Percentiles rank a stretch among this genome's conserved stretches.
Conservation (phyloP, 148 eudicot species). For the Rhododendron vialii region DNA sequence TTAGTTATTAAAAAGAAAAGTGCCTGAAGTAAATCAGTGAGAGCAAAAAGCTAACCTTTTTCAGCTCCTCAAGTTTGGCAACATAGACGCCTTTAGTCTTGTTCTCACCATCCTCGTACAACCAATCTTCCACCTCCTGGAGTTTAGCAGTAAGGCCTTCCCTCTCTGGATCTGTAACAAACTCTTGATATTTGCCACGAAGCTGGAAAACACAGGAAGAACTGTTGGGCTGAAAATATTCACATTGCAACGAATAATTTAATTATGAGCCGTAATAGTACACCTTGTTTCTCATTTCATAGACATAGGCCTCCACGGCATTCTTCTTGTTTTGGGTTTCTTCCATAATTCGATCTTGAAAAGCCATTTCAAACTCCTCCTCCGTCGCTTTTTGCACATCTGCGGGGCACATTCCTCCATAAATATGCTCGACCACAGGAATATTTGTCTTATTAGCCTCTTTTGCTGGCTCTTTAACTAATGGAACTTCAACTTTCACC, state of each 20-base stretch:
- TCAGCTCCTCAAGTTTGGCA: constrained; percentile 93
- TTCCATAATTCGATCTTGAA: constrained; percentile 80
- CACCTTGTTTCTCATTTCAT: constrained; percentile 86
- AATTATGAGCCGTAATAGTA: not conserved
- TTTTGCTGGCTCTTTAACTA: constrained; percentile 51
- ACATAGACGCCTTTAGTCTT: constrained; percentile 84
- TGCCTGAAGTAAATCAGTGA: not conserved
- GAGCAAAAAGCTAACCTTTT: constrained; percentile 45
- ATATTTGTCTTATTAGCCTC: constrained; percentile 42
- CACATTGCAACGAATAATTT: not conserved
- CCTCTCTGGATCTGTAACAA: constrained; percentile 56
- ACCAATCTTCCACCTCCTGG: constrained; percentile 76
- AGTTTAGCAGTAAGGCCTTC: constrained; percentile 52
- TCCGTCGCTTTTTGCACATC: constrained; percentile 68
- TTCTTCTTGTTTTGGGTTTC: constrained; percentile 74
- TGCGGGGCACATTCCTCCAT: constrained; percentile 42
- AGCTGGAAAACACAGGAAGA: constrained; percentile 34
- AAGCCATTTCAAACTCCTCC: constrained; percentile 82
- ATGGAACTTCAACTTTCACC: constrained; percentile 77
- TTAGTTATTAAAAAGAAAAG: not conserved
- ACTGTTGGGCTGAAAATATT: not conserved
- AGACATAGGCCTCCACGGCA: constrained; percentile 81
- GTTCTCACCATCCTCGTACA: constrained; percentile 86
- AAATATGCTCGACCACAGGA: constrained; percentile 48
- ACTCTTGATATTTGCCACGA: constrained; percentile 56